phyloP scores from a whole-genome alignment of 306 rosid genomes.

The Psophocarpus tetragonolobus region DNA sequence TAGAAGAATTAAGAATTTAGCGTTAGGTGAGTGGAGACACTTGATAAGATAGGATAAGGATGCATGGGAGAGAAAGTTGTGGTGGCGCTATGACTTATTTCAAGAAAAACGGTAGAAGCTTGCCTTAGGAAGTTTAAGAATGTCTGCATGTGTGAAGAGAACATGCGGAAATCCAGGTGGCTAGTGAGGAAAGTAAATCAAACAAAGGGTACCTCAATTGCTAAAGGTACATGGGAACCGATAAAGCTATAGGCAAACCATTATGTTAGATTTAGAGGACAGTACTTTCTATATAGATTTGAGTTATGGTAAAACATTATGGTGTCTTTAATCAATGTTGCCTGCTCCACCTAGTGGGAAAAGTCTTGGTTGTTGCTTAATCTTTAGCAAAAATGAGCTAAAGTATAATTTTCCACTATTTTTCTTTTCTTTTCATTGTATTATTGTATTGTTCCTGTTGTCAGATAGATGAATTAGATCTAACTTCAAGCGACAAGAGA shows the following conservation, averaged over 20 bases:
- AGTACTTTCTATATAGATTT: neutral
- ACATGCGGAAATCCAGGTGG: neutral
- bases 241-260: neutral
- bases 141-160: neutral
- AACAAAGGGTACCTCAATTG: neutral
- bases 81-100: neutral
- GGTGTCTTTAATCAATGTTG: neutral
- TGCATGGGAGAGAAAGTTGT: neutral
- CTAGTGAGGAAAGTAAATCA: neutral
- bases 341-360: neutral
- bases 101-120: neutral
- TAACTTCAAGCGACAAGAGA: neutral
- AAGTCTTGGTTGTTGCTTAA: neutral
- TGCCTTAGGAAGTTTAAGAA: neutral
- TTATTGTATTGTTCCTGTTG: neutral
- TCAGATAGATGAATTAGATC: conserved; percentile 16
- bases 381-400: neutral
- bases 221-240: neutral
- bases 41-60: neutral
- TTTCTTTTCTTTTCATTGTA: conserved; percentile 12
- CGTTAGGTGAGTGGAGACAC: neutral
- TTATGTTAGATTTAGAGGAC: neutral
- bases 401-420: neutral
- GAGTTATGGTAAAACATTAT: neutral
- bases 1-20: neutral